Conservation (phyloP, 2,329 filamentous ascomycete species). For the Aspergillus cejpii region DNA sequence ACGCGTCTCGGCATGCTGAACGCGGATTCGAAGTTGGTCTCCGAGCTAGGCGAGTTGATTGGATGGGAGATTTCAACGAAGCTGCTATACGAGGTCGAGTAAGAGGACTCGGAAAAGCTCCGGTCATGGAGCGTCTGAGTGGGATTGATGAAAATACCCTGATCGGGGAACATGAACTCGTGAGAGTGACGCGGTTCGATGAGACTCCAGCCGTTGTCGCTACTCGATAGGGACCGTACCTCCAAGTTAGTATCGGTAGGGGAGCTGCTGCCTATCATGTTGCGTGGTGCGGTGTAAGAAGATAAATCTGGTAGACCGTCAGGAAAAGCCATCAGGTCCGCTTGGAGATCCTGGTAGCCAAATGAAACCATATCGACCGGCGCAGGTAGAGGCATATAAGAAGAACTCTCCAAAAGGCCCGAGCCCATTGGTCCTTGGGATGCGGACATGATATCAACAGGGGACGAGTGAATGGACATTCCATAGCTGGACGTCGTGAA, state of each 20-base stretch:
- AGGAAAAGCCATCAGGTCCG: conserved; percentile 55
- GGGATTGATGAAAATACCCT: conserved; percentile 77
- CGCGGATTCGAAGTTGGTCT: conserved; percentile 59
- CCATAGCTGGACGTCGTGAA: conserved; percentile 54
- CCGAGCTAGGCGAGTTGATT: conserved; percentile 76
- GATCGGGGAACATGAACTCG: conserved; percentile 57
- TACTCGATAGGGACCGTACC: conserved; percentile 75
- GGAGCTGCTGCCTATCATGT: conserved; percentile 51
- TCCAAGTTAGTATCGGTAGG: conserved; percentile 77
- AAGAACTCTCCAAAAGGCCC: conserved; percentile 54
- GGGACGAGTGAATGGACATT: conserved; percentile 39
- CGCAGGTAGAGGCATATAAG: conserved; percentile 52
- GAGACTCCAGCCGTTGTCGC: conserved; percentile 79
- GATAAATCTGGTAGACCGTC: conserved; percentile 45
- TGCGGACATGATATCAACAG: conserved; percentile 52
- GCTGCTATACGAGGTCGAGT: conserved; percentile 66
- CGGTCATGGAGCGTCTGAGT: conserved; percentile 83
- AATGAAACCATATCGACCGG: conserved; percentile 59
- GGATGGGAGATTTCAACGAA: conserved; percentile 77
- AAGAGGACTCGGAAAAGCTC: conserved; percentile 77
- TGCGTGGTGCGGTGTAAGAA: conserved; percentile 34
- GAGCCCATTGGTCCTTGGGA: conserved; percentile 57
- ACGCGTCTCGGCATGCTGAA: conserved; percentile 38
- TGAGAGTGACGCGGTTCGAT: conserved; percentile 70
- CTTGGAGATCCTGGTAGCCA: conserved; percentile 74